A percentile compares a stretch with the other conserved stretches of the same genome.
Evolutionary conservation across 148 eudicot genomes (phyloP).

Genomic region (Beta vulgaris): DNA sequence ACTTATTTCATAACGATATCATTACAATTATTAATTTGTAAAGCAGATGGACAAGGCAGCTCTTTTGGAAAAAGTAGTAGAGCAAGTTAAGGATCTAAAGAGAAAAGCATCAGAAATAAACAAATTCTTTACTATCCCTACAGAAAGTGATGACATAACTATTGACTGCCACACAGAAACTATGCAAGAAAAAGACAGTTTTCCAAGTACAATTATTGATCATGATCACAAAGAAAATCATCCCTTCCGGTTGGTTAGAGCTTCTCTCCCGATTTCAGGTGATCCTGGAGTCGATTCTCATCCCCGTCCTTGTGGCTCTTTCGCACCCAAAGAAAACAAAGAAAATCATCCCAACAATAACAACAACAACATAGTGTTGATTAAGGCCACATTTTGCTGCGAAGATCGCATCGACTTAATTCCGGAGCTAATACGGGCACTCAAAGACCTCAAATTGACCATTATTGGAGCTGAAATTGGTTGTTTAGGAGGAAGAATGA

Average conservation of each 20-base stretch:
- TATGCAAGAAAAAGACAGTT: neutral
- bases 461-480: conserved; percentile 58
- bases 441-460: conserved; percentile 47
- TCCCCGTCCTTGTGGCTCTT: no score
- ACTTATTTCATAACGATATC: no score
- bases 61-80: conserved; percentile 62
- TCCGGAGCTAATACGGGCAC: conserved; percentile 54
- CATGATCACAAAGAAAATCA: neutral
- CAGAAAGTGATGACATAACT: conserved; percentile 57
- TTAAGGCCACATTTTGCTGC: conserved; percentile 54
- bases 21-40: neutral
- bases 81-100: conserved; percentile 63
- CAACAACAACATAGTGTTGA: conserved; percentile 19
- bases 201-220: neutral
- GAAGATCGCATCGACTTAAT: conserved; percentile 67
- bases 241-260: no score
- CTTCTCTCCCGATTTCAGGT: no score
- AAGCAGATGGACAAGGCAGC: conserved; percentile 97
- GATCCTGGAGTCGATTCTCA: no score
- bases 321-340: no score
- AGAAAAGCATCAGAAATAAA: conserved; percentile 50
- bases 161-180: conserved; percentile 35
- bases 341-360: neutral
- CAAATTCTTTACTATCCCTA: conserved; percentile 52
- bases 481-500: conserved; percentile 76